Percentiles rank a stretch among this genome's conserved stretches.
Evolutionary conservation across 768 basidiomycete genomes (phyloP).

Genomic region (Amanita polypyramis): DNA sequence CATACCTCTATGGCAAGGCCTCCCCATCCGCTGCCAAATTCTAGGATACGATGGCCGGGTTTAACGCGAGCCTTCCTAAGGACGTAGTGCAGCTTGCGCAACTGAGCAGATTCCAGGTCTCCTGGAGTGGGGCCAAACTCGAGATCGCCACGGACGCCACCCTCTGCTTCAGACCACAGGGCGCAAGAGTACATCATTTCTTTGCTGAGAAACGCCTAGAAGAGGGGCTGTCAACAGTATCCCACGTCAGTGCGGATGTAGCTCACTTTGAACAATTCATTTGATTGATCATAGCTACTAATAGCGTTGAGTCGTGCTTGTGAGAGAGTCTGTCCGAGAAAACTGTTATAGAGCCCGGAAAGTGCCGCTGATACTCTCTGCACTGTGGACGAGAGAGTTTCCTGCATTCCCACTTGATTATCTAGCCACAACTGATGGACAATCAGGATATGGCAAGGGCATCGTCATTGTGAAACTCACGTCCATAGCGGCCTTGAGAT

Average conservation of each 20-base stretch:
- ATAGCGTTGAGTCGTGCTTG: slow-evolving; percentile 73
- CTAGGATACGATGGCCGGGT: slow-evolving; percentile 73
- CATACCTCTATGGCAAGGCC: slow-evolving; percentile 77
- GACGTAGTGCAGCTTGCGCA: slow-evolving; percentile 75
- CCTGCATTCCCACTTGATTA: slow-evolving; percentile 49
- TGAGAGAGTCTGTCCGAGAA: slow-evolving; percentile 63
- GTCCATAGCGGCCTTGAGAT: slow-evolving; percentile 52
- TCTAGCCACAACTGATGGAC: slow-evolving; percentile 53
- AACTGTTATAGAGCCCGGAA: slow-evolving; percentile 57
- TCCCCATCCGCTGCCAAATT: slow-evolving; percentile 94
- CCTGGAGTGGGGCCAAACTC: slow-evolving; percentile 42
- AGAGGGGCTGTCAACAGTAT: slow-evolving; percentile 8
- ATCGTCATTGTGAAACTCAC: slow-evolving; percentile 27
- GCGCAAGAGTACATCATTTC: slow-evolving; percentile 97
- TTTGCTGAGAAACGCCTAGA: slow-evolving; percentile 63
- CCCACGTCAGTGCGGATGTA: slow-evolving; percentile 3
- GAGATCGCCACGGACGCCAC: slow-evolving; percentile 68
- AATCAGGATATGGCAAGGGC: slow-evolving; percentile 9
- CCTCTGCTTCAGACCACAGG: slow-evolving; percentile 72
- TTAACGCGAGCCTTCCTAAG: slow-evolving; percentile 68
- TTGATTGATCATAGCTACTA: slow-evolving; percentile 89
- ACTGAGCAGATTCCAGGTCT: slow-evolving; percentile 75
- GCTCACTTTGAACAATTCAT: slow-evolving; percentile 70
- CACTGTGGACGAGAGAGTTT: slow-evolving; percentile 44
- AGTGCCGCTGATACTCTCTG: slow-evolving; percentile 46